Evolutionary conservation across 805 yeast genomes (phyloP).

Genomic region (Ogataea kodamae): DNA sequence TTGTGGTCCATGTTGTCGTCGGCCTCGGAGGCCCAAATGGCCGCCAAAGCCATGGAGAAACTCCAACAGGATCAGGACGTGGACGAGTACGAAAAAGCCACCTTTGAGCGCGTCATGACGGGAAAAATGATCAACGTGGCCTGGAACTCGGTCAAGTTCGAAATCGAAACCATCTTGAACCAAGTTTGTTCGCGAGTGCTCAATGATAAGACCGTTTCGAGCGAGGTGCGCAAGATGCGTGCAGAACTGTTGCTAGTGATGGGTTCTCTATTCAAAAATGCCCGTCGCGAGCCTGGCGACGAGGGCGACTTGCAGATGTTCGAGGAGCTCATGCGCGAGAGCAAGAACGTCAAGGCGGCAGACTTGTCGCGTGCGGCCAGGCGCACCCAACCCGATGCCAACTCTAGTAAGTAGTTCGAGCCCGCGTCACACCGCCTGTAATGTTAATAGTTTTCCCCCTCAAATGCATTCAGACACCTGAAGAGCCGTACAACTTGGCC

Average conservation of each 20-base stretch:
- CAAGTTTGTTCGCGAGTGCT: conserved; percentile 66
- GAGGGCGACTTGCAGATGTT: conserved; percentile 75
- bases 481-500: conserved; percentile 83
- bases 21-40: conserved; percentile 75
- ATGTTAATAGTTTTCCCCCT: too few species aligned
- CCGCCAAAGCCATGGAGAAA: conserved; percentile 69
- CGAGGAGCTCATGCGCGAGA: conserved; percentile 50
- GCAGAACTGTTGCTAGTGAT: conserved; percentile 60
- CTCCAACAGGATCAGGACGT: conserved; percentile 42
- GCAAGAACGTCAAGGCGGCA: conserved; percentile 28
- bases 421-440: too few species aligned
- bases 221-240: conserved; percentile 48
- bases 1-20: conserved; percentile 67
- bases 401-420: too few species aligned
- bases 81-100: conserved; percentile 48
- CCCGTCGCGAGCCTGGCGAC: conserved; percentile 62
- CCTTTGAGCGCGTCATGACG: conserved; percentile 68
- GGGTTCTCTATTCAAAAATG: conserved; percentile 59
- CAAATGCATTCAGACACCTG: conserved; percentile 77
- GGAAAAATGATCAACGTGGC: conserved; percentile 82
- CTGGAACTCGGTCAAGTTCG: conserved; percentile 79
- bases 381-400: too few species aligned
- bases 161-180: conserved; percentile 68
- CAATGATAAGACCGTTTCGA: conserved; percentile 50
- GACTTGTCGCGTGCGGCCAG: conserved; percentile 30